Evolutionary conservation across 2,329 filamentous ascomycete species (phyloP).

Genomic region (Diaporthe australafricana): DNA sequence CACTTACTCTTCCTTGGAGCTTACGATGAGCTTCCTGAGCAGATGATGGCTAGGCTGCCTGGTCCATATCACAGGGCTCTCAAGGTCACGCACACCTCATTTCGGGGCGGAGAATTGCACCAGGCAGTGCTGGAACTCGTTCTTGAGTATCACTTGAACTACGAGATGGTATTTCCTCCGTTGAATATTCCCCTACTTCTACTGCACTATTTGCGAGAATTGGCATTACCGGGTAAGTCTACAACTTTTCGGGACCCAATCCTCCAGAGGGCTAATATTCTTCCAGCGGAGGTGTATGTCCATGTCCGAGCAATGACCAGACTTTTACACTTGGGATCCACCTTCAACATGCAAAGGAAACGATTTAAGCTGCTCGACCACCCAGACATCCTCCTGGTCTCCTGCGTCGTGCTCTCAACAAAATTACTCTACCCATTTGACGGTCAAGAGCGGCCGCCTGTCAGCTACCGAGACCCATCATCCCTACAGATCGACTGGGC

Average conservation of each 20-base stretch:
- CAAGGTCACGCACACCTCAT: constrained; percentile 58
- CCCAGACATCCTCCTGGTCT: constrained; percentile 81
- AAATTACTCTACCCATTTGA: constrained; percentile 86
- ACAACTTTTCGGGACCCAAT: neutral
- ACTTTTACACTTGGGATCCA: constrained; percentile 64
- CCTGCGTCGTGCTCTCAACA: constrained; percentile 78
- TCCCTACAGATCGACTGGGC: constrained; percentile 77
- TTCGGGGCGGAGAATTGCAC: constrained; percentile 72
- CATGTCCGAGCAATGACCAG: constrained; percentile 68
- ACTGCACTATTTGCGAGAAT: constrained; percentile 75
- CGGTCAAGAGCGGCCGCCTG: constrained; percentile 61
- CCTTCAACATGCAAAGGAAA: constrained; percentile 62
- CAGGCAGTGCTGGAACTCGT: constrained; percentile 70
- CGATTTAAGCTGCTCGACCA: constrained; percentile 65
- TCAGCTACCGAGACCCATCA: constrained; percentile 65
- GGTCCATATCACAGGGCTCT: constrained; percentile 69
- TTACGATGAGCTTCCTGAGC: constrained; percentile 57
- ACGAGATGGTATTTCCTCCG: constrained; percentile 77
- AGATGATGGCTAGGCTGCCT: constrained; percentile 75
- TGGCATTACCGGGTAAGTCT: constrained; percentile 78
- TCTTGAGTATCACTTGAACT: constrained; percentile 73
- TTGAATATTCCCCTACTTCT: constrained; percentile 78
- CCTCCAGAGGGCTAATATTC: constrained; percentile 42
- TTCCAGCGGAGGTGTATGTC: constrained; percentile 72
- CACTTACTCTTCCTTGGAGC: constrained; percentile 80